Base-by-base conservation (phyloP, 1,284 basidiomycete species). In the Anthracocystis walkeri region DNA sequence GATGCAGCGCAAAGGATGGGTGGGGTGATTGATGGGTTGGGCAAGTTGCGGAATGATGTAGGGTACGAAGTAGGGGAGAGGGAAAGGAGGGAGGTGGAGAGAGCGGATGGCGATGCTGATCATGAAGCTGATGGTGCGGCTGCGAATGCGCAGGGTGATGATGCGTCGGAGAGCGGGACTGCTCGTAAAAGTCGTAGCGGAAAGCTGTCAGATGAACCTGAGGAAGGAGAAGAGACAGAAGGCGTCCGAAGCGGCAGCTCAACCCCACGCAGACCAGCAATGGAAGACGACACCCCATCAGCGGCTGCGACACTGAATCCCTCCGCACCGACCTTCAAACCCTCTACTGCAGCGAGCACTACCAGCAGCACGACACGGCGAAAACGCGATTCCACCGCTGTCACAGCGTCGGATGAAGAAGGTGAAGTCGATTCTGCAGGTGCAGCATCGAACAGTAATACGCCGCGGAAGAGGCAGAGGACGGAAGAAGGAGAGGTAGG, bases 1-100 rank as follows among this genome's bases (percentile, higher is more conserved):
- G 35, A 41, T 10, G 64, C 63, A 2, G 55, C 44, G 16, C 31
- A 35, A 33, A 46, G 75, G 25, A 64, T 75, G 65, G 54, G 46
- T 0, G 46, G n/a, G 23, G 67, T 69, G 16, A 58, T 64, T 10
- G 14, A 21, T 2, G 52, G 44, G 7, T 29, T 79, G 31, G 45
- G 48, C 11, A 40, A n/a, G 38, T 46, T 79, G 51, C 58, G 62
- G 35, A 50, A 66, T n/a, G 67, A 68, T 29, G 73, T 79, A 7
- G 77, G 76, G 14, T 65, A 42, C 25, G 77, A 79, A 41, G 77
- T 79, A 7, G 77, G 77, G 3, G 77, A 79, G 63, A 56, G 75
- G 48, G 76, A 79, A 48, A 48, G 77, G 42, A 52, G 70, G 35
- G 77, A 77, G 45, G 77, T 79, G 1, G 75, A 75, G 40, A 53